Percentiles rank a stretch among this genome's conserved stretches.
phyloP scores from a whole-genome alignment of 1,284 basidiomycete genomes.

The Dichomitus squalens region DNA sequence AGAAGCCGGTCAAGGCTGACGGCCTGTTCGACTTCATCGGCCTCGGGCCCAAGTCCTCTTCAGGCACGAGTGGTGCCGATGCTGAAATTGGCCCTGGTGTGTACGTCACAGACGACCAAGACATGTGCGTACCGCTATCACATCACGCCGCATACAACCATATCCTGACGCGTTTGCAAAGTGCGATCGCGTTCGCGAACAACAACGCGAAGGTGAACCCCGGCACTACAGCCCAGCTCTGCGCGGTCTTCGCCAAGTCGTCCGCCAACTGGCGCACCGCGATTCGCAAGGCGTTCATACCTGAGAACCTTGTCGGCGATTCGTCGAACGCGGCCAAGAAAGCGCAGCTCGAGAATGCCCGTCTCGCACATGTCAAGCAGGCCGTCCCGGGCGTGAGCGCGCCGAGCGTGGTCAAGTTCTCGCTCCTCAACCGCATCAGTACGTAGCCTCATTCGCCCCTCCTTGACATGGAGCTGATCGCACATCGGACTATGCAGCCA shows the following conservation, averaged over 20 bases:
- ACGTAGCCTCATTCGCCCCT: not conserved
- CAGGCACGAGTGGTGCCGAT: not conserved
- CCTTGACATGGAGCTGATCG: not conserved
- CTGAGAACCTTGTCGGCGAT: not conserved
- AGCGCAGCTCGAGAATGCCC: not conserved
- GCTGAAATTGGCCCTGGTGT: not conserved
- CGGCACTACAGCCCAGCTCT: not conserved
- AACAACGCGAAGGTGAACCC: not conserved
- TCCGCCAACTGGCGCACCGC: not conserved
- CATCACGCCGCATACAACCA: not conserved
- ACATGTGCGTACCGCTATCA: not conserved
- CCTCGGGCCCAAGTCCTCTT: not conserved
- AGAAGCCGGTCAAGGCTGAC: not conserved
- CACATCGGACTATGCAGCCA: not conserved
- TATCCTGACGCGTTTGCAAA: not conserved
- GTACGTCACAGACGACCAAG: not conserved
- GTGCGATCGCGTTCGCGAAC: not conserved
- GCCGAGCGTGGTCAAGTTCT: not conserved
- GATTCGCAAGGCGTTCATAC: not conserved
- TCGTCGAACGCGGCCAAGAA: not conserved
- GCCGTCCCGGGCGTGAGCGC: not conserved
- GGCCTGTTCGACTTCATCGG: not conserved
- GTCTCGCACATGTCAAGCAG: not conserved
- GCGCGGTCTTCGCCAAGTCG: conserved; percentile 2
- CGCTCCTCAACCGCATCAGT: not conserved